Evolutionary conservation across 768 basidiomycete species (phyloP), one percentile per base, ranked within the genome.

Genomic region (Leccinum rimulosum): DNA sequence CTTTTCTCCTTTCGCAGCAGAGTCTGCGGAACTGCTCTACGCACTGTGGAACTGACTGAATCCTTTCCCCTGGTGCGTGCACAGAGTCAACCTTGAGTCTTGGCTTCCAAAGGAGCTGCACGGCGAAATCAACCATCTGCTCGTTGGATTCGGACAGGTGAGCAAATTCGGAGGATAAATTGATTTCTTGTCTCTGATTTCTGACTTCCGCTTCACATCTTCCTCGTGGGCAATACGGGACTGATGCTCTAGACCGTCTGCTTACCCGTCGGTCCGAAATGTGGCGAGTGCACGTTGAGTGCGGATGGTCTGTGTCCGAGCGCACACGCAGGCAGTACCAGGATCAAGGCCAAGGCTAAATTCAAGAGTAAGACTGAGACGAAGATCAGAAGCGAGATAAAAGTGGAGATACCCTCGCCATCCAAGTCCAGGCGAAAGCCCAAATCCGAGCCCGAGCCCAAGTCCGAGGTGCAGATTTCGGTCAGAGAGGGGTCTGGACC

Each of bases 121-220:
- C 60, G 77, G 75, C 2, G 86, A 92, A 27, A 92, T 94, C 58
- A 93, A 93, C 67, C 86, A 86, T 57, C 66, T 90, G 71, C 80
- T 94, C 1, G 92, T 93, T 4, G 91, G 91, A 0, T 93, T 94
- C 59, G 92, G 91, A 35, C 91, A 93, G 82, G 91, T 89, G 61
- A 30, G 74, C 54, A 12, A 1, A 5, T 12, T 49, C 28, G 11
- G 25, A 27, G 14, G 48, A 17, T 49, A 15, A 56, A 36, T 15
- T 50, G 33, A 8, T 48, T 6, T 35, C 2, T 56, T 31, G 30
- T n/a, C 40, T 27, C 35, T 14, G 19, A 19, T 17, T 25, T 9
- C 33, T 47, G 15, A 15, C 33, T 33, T 31, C 17, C 19, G 30
- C 22, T 10, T 38, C 6, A 8, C 12, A 19, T 40, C 38, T 40